Base-by-base conservation (phyloP, 805 yeast species). In the Schwanniomyces vanrijiae region DNA sequence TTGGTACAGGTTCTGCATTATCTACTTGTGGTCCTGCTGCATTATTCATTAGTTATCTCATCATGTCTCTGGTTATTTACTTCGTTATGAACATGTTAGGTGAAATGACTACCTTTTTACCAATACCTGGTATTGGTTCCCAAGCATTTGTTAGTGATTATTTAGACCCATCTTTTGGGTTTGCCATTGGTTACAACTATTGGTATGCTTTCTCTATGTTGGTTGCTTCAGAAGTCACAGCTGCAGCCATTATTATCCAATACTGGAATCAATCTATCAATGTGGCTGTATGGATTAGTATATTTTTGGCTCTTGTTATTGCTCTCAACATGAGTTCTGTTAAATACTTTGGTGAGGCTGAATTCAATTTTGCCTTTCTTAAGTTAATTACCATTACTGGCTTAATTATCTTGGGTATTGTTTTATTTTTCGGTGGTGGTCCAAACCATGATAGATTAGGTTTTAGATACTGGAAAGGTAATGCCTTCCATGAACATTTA, bases 21-120 rank as follows among this genome's bases (percentile, higher is more conserved):
- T 60, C 61, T 29, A 71, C 75, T 16, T 86, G 86, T 57, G 90
- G 90, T 37, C 86, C 88, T 4, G 87, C 82, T 2, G 78, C 84
- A 28, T 61, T 84, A 29, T 71, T 84, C 43, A 77, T 83, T 37
- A 48, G 59, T 16, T 62, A 61, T 40, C 14, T 50, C 25, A 41
- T 60, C 13, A 58, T 64, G 58, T 52, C 64, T 1, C 43, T 55
- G 24, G 56, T 60, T 9, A 54, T 67, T 21, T 69, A 54, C 46
- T 59, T 60, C 43, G 65, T 65, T 28, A 64, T 66, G 71, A 61
- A 60, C 43, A 51, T 57, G 56, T 53, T 68, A 51, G 70, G 61
- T 0, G 66, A 66, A 56, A 65, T 61, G 71, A 56, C 69, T 11
- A 58, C 66, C 1, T 66, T 61, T 43, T 61, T 64, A 44, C 73